phyloP scores from a whole-genome alignment of 345 rosid genomes.

The Chamaenerion angustifolium region DNA sequence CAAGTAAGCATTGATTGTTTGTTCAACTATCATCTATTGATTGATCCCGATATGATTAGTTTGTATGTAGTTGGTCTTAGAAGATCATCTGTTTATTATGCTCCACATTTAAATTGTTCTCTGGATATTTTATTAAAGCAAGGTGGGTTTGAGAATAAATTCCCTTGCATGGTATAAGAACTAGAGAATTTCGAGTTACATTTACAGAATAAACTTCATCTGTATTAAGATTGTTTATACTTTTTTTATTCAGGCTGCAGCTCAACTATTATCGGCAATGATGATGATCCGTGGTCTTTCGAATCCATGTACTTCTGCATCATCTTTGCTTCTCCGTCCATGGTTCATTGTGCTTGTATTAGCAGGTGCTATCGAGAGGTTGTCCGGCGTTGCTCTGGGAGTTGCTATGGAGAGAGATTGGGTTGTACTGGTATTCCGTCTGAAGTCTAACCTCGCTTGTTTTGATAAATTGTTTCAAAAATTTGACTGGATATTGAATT shows the following conservation, averaged over 20 bases:
- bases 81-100: too few species aligned
- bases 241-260: constrained; percentile 45
- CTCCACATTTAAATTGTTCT: too few species aligned
- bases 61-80: too few species aligned
- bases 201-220: neutral
- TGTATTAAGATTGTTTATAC: neutral
- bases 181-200: too few species aligned
- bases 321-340: constrained; percentile 53
- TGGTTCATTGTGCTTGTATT: constrained; percentile 71
- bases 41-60: too few species aligned
- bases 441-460: neutral
- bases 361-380: constrained; percentile 70
- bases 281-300: constrained; percentile 76
- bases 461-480: neutral
- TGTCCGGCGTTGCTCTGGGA: constrained; percentile 75
- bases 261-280: constrained; percentile 73
- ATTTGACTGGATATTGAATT: neutral
- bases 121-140: too few species aligned
- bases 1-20: constrained; percentile 31
- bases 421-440: constrained; percentile 71
- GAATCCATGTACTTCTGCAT: constrained; percentile 32
- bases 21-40: too few species aligned
- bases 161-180: too few species aligned
- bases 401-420: constrained; percentile 92
- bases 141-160: too few species aligned